Conservation (phyloP, 805 yeast genomes). For the Lipomyces yamanashiensis region DNA sequence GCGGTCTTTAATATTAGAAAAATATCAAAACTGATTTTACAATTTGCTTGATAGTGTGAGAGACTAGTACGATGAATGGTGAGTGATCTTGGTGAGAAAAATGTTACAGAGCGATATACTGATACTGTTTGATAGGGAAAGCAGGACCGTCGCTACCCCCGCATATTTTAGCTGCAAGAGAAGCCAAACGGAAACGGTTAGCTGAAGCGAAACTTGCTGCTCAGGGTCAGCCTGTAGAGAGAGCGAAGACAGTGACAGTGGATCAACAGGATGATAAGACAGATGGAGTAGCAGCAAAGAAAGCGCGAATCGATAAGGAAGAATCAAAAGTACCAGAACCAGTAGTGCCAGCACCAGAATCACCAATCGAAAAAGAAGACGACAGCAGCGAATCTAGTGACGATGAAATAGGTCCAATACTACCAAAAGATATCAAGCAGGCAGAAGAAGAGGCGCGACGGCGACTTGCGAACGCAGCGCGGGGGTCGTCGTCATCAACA, state of each 20-base stretch:
- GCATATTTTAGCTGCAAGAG: constrained; percentile 32
- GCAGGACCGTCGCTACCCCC: constrained; percentile 36
- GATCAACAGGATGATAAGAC: not conserved
- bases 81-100: not conserved
- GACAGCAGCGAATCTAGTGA: constrained; percentile 9
- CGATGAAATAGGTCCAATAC: constrained; percentile 25
- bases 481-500: not conserved
- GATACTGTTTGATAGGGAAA: not conserved
- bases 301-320: not conserved
- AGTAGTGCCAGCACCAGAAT: not conserved
- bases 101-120: not conserved
- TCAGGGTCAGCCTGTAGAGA: not conserved
- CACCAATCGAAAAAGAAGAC: not conserved
- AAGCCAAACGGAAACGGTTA: constrained; percentile 21
- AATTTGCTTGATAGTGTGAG: too few relatives aligned
- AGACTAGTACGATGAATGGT: constrained; percentile 7
- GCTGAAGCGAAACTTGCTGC: constrained; percentile 16
- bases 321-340: not conserved
- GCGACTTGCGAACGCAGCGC: constrained; percentile 21
- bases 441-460: constrained; percentile 35
- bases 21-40: too few relatives aligned
- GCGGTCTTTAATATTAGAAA: too few relatives aligned
- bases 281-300: not conserved
- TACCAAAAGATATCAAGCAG: constrained; percentile 12
- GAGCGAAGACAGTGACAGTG: not conserved